These are phyloP conservation scores for Epichloe baconii DNA, from an alignment of 2,329 filamentous ascomycete species.

Conservation along the genomic window DNA sequence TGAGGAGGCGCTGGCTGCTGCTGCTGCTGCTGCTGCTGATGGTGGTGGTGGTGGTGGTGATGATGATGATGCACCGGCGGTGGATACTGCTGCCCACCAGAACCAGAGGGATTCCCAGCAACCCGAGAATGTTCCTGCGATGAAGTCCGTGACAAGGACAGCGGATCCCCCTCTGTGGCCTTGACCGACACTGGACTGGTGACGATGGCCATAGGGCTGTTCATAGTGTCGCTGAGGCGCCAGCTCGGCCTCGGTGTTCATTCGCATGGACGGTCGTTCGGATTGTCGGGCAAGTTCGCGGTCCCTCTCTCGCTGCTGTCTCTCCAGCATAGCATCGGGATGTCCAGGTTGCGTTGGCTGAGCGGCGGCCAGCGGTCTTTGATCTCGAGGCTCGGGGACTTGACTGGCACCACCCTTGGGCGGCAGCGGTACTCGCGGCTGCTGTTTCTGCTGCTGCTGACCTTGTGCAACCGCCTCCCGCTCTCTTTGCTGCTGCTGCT, in stretches of 20 bases:
- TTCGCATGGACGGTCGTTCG: conserved; percentile 19
- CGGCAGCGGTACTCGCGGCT: conserved; percentile 3
- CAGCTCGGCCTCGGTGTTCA: conserved; percentile 40
- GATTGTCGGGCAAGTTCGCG: conserved; percentile 8
- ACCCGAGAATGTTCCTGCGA: conserved; percentile 31
- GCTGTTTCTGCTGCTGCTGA: conserved; percentile 13
- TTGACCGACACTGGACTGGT: conserved; percentile 25
- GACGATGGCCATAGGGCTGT: conserved; percentile 25
- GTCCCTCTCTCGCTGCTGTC: conserved; percentile 11
- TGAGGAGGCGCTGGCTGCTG: neutral
- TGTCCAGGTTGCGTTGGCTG: conserved; percentile 3
- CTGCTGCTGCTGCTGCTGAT: neutral
- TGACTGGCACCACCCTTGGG: conserved; percentile 1
- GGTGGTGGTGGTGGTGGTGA: neutral
- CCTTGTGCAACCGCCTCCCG: conserved; percentile 4
- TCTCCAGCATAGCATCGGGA: conserved; percentile 4
- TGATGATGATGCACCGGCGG: conserved; percentile 18
- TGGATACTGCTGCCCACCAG: conserved; percentile 18
- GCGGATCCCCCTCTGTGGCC: conserved; percentile 25
- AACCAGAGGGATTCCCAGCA: conserved; percentile 13
- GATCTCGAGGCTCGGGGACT: conserved; percentile 6
- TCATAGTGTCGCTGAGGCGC: conserved; percentile 30
- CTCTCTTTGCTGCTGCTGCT: conserved; percentile 5
- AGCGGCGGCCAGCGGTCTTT: conserved; percentile 5
- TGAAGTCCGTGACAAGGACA: conserved; percentile 24